These are phyloP conservation scores for Caulochytrium protostelioides DNA, from an alignment of 371 early-diverging fungal genomes.

Conservation along the genomic window DNA sequence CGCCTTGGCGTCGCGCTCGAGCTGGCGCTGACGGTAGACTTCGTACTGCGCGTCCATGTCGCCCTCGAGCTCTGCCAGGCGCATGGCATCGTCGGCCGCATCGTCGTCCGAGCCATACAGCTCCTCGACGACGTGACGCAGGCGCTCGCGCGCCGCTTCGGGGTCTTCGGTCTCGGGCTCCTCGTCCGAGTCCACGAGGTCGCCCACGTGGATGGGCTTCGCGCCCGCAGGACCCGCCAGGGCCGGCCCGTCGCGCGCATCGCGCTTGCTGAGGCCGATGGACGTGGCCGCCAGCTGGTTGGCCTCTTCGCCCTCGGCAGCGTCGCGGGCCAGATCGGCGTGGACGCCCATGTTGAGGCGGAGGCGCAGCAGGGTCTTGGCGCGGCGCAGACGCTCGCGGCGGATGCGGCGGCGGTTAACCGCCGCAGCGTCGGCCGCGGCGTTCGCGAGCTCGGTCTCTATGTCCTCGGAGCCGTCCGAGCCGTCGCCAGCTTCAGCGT, in stretches of 20 bases:
- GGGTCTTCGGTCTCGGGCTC: slow-evolving; percentile 29
- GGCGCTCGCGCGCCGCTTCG: slow-evolving; percentile 35
- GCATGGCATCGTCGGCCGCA: neutral
- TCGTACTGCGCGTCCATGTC: slow-evolving; percentile 54
- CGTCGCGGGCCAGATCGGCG: too few species aligned
- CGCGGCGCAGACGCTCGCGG: too few species aligned
- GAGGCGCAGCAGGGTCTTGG: slow-evolving; percentile 60
- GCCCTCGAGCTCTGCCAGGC: slow-evolving; percentile 24
- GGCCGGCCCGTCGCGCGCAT: slow-evolving; percentile 30
- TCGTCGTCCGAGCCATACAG: slow-evolving; percentile 28
- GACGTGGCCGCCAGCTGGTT: too few species aligned
- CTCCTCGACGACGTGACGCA: slow-evolving; percentile 16
- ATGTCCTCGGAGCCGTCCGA: slow-evolving; percentile 10
- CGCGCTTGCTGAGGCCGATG: too few species aligned
- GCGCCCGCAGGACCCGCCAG: slow-evolving; percentile 33
- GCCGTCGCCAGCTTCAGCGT: slow-evolving; percentile 25
- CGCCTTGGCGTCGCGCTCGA: slow-evolving; percentile 50
- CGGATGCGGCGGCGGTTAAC: too few species aligned
- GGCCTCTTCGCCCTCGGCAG: too few species aligned
- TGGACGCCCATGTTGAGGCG: slow-evolving; percentile 88
- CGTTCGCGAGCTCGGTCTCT: slow-evolving; percentile 21
- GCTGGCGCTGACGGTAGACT: slow-evolving; percentile 42
- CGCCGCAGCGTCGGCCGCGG: slow-evolving; percentile 25
- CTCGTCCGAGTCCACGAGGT: too few species aligned
- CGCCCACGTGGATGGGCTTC: too few species aligned